phyloP scores from a whole-genome alignment of 2,329 filamentous ascomycete genomes.

The Fusarium sp. region DNA sequence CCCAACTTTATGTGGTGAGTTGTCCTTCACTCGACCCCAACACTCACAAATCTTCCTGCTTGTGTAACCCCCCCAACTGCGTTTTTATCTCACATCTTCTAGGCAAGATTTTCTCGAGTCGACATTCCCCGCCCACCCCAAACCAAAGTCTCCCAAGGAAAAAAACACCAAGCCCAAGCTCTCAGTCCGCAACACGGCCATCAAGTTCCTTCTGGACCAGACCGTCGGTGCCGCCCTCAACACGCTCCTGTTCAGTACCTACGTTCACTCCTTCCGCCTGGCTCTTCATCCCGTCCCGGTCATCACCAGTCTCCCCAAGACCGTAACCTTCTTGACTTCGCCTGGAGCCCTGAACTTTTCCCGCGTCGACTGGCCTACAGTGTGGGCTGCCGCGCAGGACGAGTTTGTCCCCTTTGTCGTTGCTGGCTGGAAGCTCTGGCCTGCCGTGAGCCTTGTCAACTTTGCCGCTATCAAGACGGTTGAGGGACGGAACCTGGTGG shows the following conservation, averaged over 20 bases:
- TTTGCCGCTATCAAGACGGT: constrained; percentile 78
- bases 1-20: constrained; percentile 85
- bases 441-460: constrained; percentile 75
- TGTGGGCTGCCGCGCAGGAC: constrained; percentile 56
- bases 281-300: constrained; percentile 59
- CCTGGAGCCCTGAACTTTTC: constrained; percentile 57
- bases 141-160: constrained; percentile 48
- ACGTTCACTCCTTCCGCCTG: constrained; percentile 66
- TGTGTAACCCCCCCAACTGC: constrained; percentile 4
- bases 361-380: constrained; percentile 57
- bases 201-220: constrained; percentile 78
- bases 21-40: neutral
- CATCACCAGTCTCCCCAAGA: constrained; percentile 51
- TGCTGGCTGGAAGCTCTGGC: constrained; percentile 79
- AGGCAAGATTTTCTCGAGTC: constrained; percentile 83
- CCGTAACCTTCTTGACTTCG: constrained; percentile 50
- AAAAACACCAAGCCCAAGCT: constrained; percentile 56
- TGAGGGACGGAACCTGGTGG: constrained; percentile 76
- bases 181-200: constrained; percentile 71
- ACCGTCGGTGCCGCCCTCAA: constrained; percentile 74
- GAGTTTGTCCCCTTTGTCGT: constrained; percentile 74
- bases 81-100: constrained; percentile 24
- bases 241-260: constrained; percentile 71
- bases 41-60: neutral
- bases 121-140: constrained; percentile 75